A percentile compares a stretch with the other conserved stretches of the same genome.
phyloP scores from a whole-genome alignment of 2,329 filamentous ascomycete species.

The Penicillium sp. region DNA sequence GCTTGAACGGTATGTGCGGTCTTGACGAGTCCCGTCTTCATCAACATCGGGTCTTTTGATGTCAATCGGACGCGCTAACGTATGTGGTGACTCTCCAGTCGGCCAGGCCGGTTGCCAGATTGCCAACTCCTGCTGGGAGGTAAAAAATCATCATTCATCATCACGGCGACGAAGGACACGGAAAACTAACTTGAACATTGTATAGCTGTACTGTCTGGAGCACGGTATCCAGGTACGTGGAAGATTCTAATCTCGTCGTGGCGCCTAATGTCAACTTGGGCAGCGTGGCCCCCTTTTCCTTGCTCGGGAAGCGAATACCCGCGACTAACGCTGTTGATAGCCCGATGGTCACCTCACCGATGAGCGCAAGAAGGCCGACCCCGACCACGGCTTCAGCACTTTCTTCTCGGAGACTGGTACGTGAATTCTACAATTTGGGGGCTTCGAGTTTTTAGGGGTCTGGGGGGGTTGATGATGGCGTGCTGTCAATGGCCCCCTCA shows the following conservation, averaged over 20 bases:
- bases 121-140: constrained; percentile 99
- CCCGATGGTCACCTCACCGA: constrained; percentile 98
- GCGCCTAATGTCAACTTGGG: constrained; percentile 25
- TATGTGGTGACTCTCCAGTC: constrained; percentile 61
- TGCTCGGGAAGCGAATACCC: constrained; percentile 26
- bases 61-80: constrained; percentile 43
- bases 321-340: constrained; percentile 55
- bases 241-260: constrained; percentile 21
- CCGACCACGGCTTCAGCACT: constrained; percentile 98
- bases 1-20: constrained; percentile 83
- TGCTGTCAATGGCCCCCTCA: neutral
- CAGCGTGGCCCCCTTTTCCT: constrained; percentile 26
- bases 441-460: constrained; percentile 16
- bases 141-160: constrained; percentile 55
- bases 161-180: constrained; percentile 16
- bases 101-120: constrained; percentile 99
- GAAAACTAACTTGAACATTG: constrained; percentile 40
- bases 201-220: constrained; percentile 98
- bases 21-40: constrained; percentile 18
- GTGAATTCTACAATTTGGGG: constrained; percentile 35
- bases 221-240: constrained; percentile 93
- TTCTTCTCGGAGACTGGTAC: constrained; percentile 99
- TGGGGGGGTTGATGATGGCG: neutral
- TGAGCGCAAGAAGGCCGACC: constrained; percentile 90
- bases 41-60: constrained; percentile 14